Evolutionary conservation across 495 filamentous ascomycete genomes (phyloP), one percentile per base, ranked within the genome.

Genomic region (Aspergillus cavernicola): DNA sequence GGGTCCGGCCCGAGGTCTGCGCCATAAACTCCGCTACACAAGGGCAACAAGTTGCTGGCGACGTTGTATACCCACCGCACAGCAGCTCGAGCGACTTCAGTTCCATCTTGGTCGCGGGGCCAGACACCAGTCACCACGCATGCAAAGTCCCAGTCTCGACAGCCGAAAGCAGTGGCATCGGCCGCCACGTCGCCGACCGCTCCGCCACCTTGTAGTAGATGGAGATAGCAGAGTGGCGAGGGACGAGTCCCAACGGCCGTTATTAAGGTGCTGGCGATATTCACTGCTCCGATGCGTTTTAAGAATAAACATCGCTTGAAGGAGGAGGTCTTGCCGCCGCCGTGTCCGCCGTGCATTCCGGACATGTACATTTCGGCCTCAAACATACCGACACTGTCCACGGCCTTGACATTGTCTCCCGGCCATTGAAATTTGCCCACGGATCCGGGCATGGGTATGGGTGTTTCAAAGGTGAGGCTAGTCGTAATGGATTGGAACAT

Each of bases 281-380:
- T 57, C 15, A 20, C 51, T 67, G 41, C 50, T 69, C 72, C 75
- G 49, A 85, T 77, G 53, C 58, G 0, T 56, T 80, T 80, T 36
- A 86, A 68, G 59, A 85, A 85, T 56, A 85, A 43, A 62, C 82
- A 85, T 66, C 82, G 75, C 70, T 85, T 85, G 72, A 86, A 85
- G 16, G 82, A 76, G 43, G 76, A 83, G 1, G 80, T 85, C 65
- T 82, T 84, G 61, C 72, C 73, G 20, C 73, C 65, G 48, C 73
- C 73, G 55, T 85, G 81, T 16, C 80, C 82, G 40, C 79, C 78
- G 48, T 85, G 80, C 78, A 85, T 79, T 37, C 47, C 59, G 12
- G 78, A 81, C 63, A 85, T 72, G 65, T 85, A 83, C 78, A 84
- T 83, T 32, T 85, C 81, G 6, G 71, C 64, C 10, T 84, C 76